phyloP scores from a whole-genome alignment of 306 rosid species.

The Mimosa pudica region DNA sequence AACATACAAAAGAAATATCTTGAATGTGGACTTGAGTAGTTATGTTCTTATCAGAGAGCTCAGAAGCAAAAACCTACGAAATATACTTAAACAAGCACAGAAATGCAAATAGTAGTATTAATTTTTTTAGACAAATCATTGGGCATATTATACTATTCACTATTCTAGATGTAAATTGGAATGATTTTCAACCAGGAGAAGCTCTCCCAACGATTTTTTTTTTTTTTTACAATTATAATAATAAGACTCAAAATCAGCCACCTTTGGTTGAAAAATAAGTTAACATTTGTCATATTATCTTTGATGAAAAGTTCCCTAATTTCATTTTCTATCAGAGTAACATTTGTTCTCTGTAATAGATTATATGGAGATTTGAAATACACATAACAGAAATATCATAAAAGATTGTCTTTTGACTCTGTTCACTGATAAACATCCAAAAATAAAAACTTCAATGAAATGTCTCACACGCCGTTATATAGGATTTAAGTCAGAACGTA shows the following conservation, averaged over 20 bases:
- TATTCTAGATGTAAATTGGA: neutral
- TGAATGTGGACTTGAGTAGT: neutral
- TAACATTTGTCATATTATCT: neutral
- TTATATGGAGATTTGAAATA: neutral
- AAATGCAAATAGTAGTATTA: too few species aligned
- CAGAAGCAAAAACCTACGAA: neutral
- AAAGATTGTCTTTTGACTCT: neutral
- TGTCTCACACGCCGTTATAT: neutral
- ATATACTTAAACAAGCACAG: neutral
- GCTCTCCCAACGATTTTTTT: neutral
- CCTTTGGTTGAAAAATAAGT: neutral
- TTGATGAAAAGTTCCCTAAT: neutral
- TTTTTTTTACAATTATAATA: neutral
- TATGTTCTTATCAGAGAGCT: neutral
- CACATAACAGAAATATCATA: neutral
- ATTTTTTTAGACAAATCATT: neutral
- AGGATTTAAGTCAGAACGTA: neutral
- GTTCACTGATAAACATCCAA: neutral
- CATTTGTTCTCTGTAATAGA: neutral
- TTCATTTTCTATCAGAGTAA: neutral
- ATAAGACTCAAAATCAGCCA: neutral
- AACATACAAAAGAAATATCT: neutral
- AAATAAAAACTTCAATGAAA: neutral
- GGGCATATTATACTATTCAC: neutral
- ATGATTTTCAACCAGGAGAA: neutral